Conservation (phyloP, 306 rosid genomes). For the Inga leiocalycina region DNA sequence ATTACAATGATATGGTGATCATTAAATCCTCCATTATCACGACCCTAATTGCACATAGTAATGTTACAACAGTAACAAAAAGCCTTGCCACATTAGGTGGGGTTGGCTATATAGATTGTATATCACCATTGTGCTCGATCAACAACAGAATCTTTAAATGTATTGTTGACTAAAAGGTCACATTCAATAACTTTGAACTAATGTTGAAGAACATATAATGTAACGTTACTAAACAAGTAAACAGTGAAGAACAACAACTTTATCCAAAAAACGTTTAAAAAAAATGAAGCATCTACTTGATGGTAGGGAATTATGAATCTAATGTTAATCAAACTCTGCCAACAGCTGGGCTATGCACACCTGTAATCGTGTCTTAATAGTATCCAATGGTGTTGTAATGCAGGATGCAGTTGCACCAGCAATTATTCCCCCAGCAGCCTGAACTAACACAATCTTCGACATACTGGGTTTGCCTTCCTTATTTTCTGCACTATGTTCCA, state of each 20-base stretch:
- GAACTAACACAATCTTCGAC: conserved; percentile 64
- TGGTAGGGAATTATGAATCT: conserved; percentile 12
- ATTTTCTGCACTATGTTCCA: conserved; percentile 36
- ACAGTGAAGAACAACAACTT: too few species aligned
- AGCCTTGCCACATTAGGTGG: not conserved
- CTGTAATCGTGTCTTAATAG: conserved; percentile 96
- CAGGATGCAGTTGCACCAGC: conserved; percentile 91
- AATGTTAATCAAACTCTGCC: conserved; percentile 20
- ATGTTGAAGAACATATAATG: not conserved
- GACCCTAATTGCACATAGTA: not conserved
- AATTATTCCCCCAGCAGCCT: conserved; percentile 82
- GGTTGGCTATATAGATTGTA: not conserved
- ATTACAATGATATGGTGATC: conserved; percentile 5
- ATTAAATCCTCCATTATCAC: conserved; percentile 6
- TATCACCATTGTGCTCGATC: not conserved
- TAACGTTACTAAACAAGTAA: not conserved
- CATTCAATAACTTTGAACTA: not conserved
- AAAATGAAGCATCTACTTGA: not conserved
- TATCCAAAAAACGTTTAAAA: too few species aligned
- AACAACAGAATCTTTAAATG: not conserved
- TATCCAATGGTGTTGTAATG: conserved; percentile 88
- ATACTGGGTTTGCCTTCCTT: conserved; percentile 51
- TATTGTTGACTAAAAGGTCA: too few species aligned
- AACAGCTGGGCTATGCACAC: conserved; percentile 44
- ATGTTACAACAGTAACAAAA: not conserved